Evolutionary conservation across 2,329 filamentous ascomycete species (phyloP), one percentile per base, ranked within the genome.

Genomic region (Monosporascus sp.): DNA sequence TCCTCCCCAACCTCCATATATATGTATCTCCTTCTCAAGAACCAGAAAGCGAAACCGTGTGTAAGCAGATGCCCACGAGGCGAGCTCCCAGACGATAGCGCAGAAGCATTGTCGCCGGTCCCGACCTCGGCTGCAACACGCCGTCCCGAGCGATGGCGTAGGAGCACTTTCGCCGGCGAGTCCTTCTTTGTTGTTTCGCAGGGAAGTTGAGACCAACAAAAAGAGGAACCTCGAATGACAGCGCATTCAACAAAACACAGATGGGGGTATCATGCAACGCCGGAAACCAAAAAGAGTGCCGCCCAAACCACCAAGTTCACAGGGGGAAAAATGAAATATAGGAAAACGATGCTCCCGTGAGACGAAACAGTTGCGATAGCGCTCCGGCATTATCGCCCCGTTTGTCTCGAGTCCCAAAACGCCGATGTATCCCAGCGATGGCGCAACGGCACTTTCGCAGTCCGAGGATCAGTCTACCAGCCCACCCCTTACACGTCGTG

Each of bases 191-290:
- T 54, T 45, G 63, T 14, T 34, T 14, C 31, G 31, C 31, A 14
- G 31, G 31, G 11, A 11, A 5, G 31, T 14, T 34, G 31, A 34
- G 31, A 34, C 11, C 31, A 34, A 34, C 31, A 31, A 34, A 1
- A 53, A 55, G 55, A 57, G 24, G 58, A 59, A 56, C 55, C 65
- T 71, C 69, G 69, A 71, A 70, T 68, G 73, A 78, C 74, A 76
- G 75, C 76, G 73, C 76, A 79, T 78, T 65, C 66, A 76, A 67
- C 43, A 46, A 34, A 77, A 79, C 73, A 76, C 73, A 69, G 62
- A 74, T 78, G 75, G 76, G 53, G 77, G 77, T 80, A 80, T 80
- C 77, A 76, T 77, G 71, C 68, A 64, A 65, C 66, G 67, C 64
- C 61, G 22, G 14, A 61, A 52, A 53, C 50, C 31, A 56, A 57